Evolutionary conservation across 176 grass and related monocot genomes (phyloP), one percentile per base, ranked within the genome.

Genomic region (Triticum urartu): DNA sequence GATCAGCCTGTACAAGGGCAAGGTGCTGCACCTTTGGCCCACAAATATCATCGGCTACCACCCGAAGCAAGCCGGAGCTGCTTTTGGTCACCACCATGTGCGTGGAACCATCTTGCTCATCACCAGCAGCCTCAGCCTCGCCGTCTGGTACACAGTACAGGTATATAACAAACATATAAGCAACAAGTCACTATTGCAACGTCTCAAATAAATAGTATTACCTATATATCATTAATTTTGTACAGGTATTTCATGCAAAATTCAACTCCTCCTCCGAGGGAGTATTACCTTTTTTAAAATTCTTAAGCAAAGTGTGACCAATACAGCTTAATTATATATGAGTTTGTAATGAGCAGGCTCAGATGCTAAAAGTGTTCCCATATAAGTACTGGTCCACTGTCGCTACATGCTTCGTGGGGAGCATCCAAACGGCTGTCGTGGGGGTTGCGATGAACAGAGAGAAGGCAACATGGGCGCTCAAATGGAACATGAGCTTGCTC

Each of bases 331-430:
- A 45, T 63, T 63, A 61, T 25, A 10, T 63, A 25, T 63, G n/a
- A 1, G 22, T 45, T 28, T 63, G 1, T 77, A 1, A 75, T 80
- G 22, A n/a, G 63, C 75, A 89, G 87, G 87, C 81, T 61, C 81
- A 89, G 40, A 89, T 89, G 87, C 56, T 89, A 24, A 89, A 89
- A 79, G 87, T 89, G 66, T 89, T 89, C 54, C 87, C 87, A 15
- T 89, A 84, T 81, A 89, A 89, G 66, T 89, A 89, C n/a, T 89
- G 87, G 87, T 84, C 87, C 38, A 89, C 87, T 0, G 87, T 89
- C 35, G 56, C 21, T 35, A 64, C 81, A 21, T 84, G 87, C 81
- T 72, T 89, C 5, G 75, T 84, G 11, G 87, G 74, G n/a, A 64
- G 87, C 65, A 84, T 89, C 54, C 87, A 89, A 54, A 84, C 72